These are phyloP conservation scores for Conticribra guillardii DNA, from an alignment of 108 stramenopile species.

Conservation along the genomic window DNA sequence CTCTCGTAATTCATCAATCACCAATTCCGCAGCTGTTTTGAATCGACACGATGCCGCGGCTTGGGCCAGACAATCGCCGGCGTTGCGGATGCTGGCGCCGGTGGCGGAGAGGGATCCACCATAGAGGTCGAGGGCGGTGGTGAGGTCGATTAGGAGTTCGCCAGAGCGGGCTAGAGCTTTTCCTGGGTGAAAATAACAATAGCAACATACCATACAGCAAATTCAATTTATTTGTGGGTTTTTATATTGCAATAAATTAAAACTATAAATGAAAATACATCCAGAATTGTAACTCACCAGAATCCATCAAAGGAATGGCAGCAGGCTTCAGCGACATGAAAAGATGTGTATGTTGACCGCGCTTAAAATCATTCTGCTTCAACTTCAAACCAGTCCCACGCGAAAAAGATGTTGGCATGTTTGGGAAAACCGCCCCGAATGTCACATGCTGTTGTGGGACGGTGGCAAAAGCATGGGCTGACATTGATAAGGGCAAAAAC, in stretches of 20 bases:
- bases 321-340: conserved; percentile 68
- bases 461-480: too few species aligned
- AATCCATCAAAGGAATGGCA: conserved; percentile 72
- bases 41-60: conserved; percentile 80
- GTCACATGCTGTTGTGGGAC: too few species aligned
- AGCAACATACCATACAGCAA: too few species aligned
- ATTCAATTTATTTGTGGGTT: too few species aligned
- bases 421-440: too few species aligned
- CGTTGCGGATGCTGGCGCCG: conserved; percentile 73
- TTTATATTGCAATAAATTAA: not conserved
- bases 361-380: too few species aligned
- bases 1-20: conserved; percentile 83
- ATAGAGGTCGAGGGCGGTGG: conserved; percentile 59
- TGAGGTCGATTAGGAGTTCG: conserved; percentile 77
- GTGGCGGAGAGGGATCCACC: conserved; percentile 75
- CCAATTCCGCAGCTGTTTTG: conserved; percentile 77
- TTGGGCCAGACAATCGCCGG: conserved; percentile 82
- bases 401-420: too few species aligned
- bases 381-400: too few species aligned
- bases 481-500: too few species aligned
- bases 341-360: too few species aligned
- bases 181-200: conserved; percentile 24
- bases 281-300: conserved; percentile 40
- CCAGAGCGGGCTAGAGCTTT: conserved; percentile 81
- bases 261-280: not conserved